Percentiles rank a stretch among this genome's conserved stretches.
Evolutionary conservation across 129 eudicot species (phyloP).

Genomic region (Saposhnikovia divaricata): DNA sequence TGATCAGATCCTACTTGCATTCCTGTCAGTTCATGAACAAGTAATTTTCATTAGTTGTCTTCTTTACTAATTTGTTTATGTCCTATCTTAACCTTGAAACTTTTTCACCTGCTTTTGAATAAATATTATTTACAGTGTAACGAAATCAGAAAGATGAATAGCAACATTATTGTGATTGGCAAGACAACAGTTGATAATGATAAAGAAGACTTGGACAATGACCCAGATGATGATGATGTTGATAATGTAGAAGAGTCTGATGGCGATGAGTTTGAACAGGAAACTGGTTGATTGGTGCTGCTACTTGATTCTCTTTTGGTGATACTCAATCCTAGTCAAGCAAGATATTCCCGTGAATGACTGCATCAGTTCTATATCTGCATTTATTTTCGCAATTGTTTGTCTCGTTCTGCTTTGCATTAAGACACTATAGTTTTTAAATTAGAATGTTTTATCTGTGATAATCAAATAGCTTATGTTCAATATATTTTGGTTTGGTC

Average conservation of each 20-base stretch:
- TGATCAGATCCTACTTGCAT: neutral
- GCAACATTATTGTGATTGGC: conserved; percentile 35
- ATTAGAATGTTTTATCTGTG: neutral
- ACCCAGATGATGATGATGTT: conserved; percentile 44
- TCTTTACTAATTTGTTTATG: neutral
- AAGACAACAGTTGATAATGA: conserved; percentile 46
- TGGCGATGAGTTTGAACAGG: conserved; percentile 94
- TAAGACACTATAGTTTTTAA: neutral
- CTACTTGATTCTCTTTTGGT: neutral
- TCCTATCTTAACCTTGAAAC: neutral
- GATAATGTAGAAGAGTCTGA: conserved; percentile 95
- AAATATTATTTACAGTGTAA: conserved; percentile 1
- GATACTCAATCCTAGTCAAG: neutral
- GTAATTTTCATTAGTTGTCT: neutral
- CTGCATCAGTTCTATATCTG: neutral
- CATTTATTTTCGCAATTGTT: neutral
- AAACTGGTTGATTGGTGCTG: conserved; percentile 45
- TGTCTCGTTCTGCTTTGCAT: neutral
- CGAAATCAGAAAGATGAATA: conserved; percentile 67
- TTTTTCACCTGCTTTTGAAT: neutral
- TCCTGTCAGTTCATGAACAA: neutral
- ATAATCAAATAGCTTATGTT: neutral
- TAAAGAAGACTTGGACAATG: conserved; percentile 71
- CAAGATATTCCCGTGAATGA: neutral
- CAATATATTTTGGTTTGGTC: neutral